These are phyloP conservation scores for Spinacia oleracea DNA, from an alignment of 179 eudicot species.

Conservation along the genomic window DNA sequence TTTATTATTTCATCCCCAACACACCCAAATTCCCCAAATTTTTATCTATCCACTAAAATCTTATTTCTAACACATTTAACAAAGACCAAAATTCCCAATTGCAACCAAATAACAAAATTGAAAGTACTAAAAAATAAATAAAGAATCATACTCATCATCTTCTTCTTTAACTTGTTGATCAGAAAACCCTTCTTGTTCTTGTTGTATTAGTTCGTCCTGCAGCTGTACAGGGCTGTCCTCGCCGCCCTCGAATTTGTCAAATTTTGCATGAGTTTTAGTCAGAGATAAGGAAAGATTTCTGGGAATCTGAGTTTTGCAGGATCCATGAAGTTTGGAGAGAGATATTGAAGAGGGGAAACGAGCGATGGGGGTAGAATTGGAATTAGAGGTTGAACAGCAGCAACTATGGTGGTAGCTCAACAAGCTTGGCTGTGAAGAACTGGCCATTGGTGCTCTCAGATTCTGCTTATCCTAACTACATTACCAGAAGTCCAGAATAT, in stretches of 20 bases:
- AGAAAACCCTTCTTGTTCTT: constrained; percentile 3
- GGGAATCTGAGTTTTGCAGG: constrained; percentile 36
- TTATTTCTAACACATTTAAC: no score
- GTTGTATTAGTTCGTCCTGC: constrained; percentile 20
- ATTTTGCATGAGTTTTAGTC: constrained; percentile 57
- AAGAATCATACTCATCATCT: constrained; percentile 66
- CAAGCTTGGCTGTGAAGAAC: constrained; percentile 41
- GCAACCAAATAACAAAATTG: not conserved
- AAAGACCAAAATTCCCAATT: not conserved
- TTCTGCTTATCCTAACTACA: constrained; percentile 22
- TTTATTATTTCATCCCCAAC: not conserved
- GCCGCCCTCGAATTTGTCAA: constrained; percentile 60
- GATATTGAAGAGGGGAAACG: constrained; percentile 29
- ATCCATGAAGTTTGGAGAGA: constrained; percentile 33
- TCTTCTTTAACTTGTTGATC: constrained; percentile 40
- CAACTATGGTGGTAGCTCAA: constrained; percentile 16
- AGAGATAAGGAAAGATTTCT: constrained; percentile 23
- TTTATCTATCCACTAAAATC: no score
- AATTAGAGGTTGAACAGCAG: constrained; percentile 25
- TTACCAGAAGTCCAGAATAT: constrained; percentile 17
- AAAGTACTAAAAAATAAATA: not conserved
- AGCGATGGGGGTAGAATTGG: constrained; percentile 39
- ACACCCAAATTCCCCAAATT: not conserved
- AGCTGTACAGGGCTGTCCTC: constrained; percentile 27
- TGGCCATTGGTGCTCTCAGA: constrained; percentile 25